phyloP scores from a whole-genome alignment of 208 protist genomes.

The Leishmania braziliensis region DNA sequence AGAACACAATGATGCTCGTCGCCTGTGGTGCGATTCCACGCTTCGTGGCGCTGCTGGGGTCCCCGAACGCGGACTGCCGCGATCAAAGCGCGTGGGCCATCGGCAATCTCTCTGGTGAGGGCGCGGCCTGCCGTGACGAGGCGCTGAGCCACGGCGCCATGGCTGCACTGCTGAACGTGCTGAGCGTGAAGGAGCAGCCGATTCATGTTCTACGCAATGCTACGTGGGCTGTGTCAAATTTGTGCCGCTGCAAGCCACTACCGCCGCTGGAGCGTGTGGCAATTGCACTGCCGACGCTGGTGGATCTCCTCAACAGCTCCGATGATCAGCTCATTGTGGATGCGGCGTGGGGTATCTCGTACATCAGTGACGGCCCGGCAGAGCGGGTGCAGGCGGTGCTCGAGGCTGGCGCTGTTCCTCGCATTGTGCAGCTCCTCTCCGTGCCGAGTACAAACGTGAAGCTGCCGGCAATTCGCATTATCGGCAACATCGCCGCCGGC shows the following conservation, averaged over 20 bases:
- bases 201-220: constrained; percentile 91
- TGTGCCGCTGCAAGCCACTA: constrained; percentile 97
- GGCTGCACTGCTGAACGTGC: constrained; percentile 72
- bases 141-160: constrained; percentile 88
- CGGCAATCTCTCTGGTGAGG: constrained; percentile 99
- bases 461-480: constrained; percentile 95
- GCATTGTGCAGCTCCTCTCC: constrained; percentile 94
- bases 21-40: constrained; percentile 93
- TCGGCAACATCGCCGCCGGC: constrained; percentile 99
- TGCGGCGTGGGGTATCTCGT: constrained; percentile 97
- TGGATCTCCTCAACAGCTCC: constrained; percentile 73
- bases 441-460: constrained; percentile 72
- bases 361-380: constrained; percentile 95
- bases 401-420: constrained; percentile 82
- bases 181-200: constrained; percentile 56
- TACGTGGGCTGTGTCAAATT: constrained; percentile 98
- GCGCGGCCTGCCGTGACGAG: constrained; percentile 90
- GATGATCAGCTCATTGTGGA: constrained; percentile 97
- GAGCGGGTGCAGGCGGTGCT: constrained; percentile 96
- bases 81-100: constrained; percentile 99
- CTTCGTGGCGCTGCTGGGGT: constrained; percentile 95
- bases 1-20: constrained; percentile 95
- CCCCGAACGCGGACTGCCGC: constrained; percentile 90
- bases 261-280: constrained; percentile 76
- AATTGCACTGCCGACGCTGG: constrained; percentile 90